These are phyloP conservation scores for Wolfiporia cocos DNA, from an alignment of 1,284 basidiomycete genomes.

Conservation along the genomic window DNA sequence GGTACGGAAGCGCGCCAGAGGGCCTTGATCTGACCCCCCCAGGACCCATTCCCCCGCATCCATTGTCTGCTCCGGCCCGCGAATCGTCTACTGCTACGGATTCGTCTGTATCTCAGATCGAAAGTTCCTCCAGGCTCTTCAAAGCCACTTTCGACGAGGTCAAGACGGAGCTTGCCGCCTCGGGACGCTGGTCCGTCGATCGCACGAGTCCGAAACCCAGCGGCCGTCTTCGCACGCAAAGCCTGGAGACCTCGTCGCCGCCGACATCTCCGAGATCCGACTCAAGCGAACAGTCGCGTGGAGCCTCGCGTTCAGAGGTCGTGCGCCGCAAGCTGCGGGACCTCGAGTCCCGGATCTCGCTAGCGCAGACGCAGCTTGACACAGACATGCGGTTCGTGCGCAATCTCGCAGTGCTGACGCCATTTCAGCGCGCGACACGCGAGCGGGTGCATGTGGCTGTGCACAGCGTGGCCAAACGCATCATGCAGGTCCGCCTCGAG, in stretches of 20 bases:
- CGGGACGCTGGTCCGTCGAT: constrained; percentile 25
- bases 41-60: constrained; percentile 1
- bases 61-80: constrained; percentile 6
- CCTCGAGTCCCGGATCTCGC: constrained; percentile 53
- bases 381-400: constrained; percentile 68
- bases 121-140: constrained; percentile 43
- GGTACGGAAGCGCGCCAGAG: constrained; percentile 32
- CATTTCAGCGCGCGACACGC: constrained; percentile 81
- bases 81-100: constrained; percentile 20
- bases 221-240: constrained; percentile 26
- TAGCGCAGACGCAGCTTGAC: constrained; percentile 61
- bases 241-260: constrained; percentile 24
- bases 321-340: constrained; percentile 60
- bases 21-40: constrained; percentile 14
- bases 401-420: constrained; percentile 82
- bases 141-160: constrained; percentile 83
- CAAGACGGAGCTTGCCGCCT: constrained; percentile 72
- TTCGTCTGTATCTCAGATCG: constrained; percentile 21
- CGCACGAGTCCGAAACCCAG: constrained; percentile 15
- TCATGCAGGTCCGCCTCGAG: constrained; percentile 69
- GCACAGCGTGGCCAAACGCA: constrained; percentile 57
- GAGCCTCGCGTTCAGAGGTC: constrained; percentile 50
- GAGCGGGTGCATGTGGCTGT: constrained; percentile 65
- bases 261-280: constrained; percentile 11
- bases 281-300: constrained; percentile 18